Evolutionary conservation across 805 yeast genomes (phyloP).

Genomic region (Jamesozyma rosinii): DNA sequence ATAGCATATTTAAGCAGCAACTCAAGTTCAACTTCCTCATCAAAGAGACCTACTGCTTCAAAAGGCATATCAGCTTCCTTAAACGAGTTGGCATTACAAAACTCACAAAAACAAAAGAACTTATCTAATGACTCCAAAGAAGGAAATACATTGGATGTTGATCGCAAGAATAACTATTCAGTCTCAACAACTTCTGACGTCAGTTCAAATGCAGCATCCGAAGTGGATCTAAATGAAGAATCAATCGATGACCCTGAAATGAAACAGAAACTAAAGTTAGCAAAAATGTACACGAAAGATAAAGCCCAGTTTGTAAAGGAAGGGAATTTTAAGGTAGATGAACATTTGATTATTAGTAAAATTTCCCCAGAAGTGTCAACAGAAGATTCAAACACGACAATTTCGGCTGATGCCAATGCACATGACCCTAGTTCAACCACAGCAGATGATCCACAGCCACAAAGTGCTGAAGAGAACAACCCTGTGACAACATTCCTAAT

Average conservation of each 20-base stretch:
- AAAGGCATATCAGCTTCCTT: constrained; percentile 17
- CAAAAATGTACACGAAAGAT: constrained; percentile 25
- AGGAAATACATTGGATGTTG: neutral
- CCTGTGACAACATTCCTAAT: constrained; percentile 11
- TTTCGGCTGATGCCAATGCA: neutral
- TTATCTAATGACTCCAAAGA: neutral
- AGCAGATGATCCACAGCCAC: neutral
- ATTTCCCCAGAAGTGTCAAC: constrained; percentile 12
- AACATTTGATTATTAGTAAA: constrained; percentile 24
- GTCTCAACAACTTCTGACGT: neutral
- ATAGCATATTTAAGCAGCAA: constrained; percentile 23
- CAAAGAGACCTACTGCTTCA: constrained; percentile 17
- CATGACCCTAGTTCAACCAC: neutral
- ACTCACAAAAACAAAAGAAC: neutral
- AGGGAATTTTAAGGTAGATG: constrained; percentile 28
- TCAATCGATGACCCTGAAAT: constrained; percentile 17
- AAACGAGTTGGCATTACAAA: constrained; percentile 7
- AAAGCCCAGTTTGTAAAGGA: constrained; percentile 29
- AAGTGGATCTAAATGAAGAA: constrained; percentile 5
- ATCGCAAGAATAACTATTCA: neutral
- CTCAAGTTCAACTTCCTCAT: constrained; percentile 22
- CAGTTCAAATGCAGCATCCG: constrained; percentile 1
- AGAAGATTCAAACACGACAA: neutral
- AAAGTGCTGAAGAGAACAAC: neutral
- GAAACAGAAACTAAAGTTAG: constrained; percentile 21